Evolutionary conservation across 257 asterid species (phyloP).

Genomic region (Echium plantagineum): DNA sequence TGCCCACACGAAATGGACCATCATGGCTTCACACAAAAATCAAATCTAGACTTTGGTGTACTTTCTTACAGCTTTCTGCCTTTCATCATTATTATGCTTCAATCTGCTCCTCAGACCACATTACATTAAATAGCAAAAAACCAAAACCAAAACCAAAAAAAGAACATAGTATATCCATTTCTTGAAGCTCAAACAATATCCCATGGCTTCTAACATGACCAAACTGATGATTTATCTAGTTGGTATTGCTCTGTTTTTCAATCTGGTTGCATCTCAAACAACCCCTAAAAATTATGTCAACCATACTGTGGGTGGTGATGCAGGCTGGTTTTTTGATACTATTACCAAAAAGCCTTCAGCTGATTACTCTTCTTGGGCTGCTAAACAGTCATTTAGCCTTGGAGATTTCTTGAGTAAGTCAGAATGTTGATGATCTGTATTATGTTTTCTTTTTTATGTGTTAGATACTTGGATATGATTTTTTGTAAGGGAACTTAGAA

Average conservation of each 20-base stretch:
- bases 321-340: constrained; percentile 75
- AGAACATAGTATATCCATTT: background rate
- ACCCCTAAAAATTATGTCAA: constrained; percentile 36
- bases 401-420: constrained; percentile 72
- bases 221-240: constrained; percentile 10
- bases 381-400: constrained; percentile 52
- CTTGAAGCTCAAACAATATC: constrained; percentile 9
- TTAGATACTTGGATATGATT: background rate
- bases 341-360: constrained; percentile 35
- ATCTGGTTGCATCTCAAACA: constrained; percentile 24
- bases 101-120: background rate
- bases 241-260: constrained; percentile 25
- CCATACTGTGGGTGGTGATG: constrained; percentile 66
- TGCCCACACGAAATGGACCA: background rate
- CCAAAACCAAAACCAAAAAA: no score
- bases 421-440: background rate
- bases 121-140: background rate
- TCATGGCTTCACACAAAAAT: no score
- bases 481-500: no score
- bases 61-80: background rate
- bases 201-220: constrained; percentile 18
- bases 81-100: no score
- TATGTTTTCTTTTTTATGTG: background rate
- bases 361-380: constrained; percentile 67
- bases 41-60: background rate